Base-by-base conservation (phyloP, 2,329 filamentous ascomycete genomes). In the Phaeophleospora eucalypticola region DNA sequence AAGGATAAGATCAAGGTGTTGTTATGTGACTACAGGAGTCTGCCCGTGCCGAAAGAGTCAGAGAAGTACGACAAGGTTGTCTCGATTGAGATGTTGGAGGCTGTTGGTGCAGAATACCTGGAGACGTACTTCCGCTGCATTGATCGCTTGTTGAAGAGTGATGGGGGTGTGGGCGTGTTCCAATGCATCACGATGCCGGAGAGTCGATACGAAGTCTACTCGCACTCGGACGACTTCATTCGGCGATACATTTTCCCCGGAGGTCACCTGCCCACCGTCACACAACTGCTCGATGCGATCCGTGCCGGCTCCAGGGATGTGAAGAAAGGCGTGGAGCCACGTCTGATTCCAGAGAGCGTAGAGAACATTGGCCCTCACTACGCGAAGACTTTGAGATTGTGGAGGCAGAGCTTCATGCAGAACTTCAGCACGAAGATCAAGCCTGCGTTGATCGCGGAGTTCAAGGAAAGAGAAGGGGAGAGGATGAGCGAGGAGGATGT, bases 151-250 rank as follows among this genome's bases (percentile, higher is more conserved):
- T 65, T 89, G 36, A 87, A 88, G 65, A 74, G 73, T 39, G 74
- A 83, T 14, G 81, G 80, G 2, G 81, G 83, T 1, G 77, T 87
- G 36, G 83, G 80, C 4, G 79, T 84, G 39, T 86, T 89, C 65
- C 85, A 88, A 64, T 87, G 84, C 65, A 88, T 87, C 60, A 88
- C 85, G 2, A 87, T 87, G 78, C 84, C 84, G 0, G 83, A 88
- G 60, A 55, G 64, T 33, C 75, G 83, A 42, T 83, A 86, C 61
- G 79, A 81, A 52, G 77, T 76, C 6, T 87, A 87, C 60, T 75
- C 79, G 15, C 80, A 77, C 57, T 76, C 78, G 2, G 80, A 85
- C 63, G 84, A 87, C 61, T 89, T 89, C 66, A 87, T 89, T 61
- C 79, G 83, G 47, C 81, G 82, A 52, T 87, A 89, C 66, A 88